Conservation (phyloP, 345 rosid genomes). For the Eucalyptus marginata region DNA sequence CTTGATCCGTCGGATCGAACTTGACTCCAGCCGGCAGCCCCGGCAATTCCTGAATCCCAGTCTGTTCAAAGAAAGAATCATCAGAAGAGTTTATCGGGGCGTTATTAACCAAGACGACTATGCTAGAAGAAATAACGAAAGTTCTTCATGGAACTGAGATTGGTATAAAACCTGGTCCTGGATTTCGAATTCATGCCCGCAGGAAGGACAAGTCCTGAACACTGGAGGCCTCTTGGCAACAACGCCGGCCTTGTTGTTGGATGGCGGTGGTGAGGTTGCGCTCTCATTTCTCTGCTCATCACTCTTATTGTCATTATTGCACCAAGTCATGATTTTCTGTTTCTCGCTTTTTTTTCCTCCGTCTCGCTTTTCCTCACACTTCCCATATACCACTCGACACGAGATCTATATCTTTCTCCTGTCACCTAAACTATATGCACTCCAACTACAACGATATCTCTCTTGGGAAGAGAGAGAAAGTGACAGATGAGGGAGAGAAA, state of each 20-base stretch:
- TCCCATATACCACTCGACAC: background rate
- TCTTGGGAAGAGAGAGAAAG: background rate
- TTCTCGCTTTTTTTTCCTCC: background rate
- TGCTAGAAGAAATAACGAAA: background rate
- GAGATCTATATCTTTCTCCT: background rate
- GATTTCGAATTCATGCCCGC: slow-evolving; percentile 78
- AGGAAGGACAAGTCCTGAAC: slow-evolving; percentile 67
- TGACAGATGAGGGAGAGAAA: background rate
- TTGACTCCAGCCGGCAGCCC: slow-evolving; percentile 97
- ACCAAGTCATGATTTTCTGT: slow-evolving; percentile 65
- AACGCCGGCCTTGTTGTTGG: slow-evolving; percentile 6
- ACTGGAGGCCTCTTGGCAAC: slow-evolving; percentile 13
- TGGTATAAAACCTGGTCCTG: slow-evolving; percentile 54
- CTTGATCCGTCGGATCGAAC: slow-evolving; percentile 98
- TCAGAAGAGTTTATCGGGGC: too few relatives aligned
- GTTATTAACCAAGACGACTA: background rate
- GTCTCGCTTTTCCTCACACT: background rate
- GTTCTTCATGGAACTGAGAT: background rate
- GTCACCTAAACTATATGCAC: background rate
- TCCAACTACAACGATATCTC: background rate
- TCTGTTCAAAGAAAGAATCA: slow-evolving; percentile 8
- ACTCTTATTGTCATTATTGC: slow-evolving; percentile 48
- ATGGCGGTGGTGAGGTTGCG: slow-evolving; percentile 2
- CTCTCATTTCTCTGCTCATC: slow-evolving; percentile 33
- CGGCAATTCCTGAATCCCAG: slow-evolving; percentile 77